phyloP scores from a whole-genome alignment of 164 flowering plant genomes.

The Cinnamomum chago region DNA sequence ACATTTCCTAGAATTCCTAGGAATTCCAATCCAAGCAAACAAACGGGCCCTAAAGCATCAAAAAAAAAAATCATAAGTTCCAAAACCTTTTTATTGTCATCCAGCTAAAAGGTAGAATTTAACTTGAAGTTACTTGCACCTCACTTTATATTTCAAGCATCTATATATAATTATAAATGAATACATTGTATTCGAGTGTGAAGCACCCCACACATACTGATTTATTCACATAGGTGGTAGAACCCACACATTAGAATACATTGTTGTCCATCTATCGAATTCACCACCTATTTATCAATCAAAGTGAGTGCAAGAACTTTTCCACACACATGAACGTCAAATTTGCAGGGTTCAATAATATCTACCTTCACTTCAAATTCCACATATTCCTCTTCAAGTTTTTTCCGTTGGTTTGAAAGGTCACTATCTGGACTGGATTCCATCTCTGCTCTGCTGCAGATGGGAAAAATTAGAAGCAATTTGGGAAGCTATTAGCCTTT shows the following conservation, averaged over 20 bases:
- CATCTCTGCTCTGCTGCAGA: constrained; percentile 37
- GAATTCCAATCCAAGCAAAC: too few relatives aligned
- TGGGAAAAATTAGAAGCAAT: neutral
- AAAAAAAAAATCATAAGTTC: too few relatives aligned
- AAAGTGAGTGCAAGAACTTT: neutral
- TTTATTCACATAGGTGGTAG: too few relatives aligned
- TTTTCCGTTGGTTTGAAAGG: constrained; percentile 57
- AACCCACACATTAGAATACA: neutral
- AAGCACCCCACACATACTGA: too few relatives aligned
- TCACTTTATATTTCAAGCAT: too few relatives aligned
- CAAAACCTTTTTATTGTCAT: too few relatives aligned
- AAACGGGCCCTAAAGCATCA: too few relatives aligned
- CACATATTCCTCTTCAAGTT: constrained; percentile 83
- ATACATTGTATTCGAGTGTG: too few relatives aligned
- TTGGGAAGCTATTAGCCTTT: neutral
- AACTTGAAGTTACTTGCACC: too few relatives aligned
- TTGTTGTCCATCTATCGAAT: neutral
- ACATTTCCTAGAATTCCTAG: too few relatives aligned
- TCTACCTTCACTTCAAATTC: constrained; percentile 78
- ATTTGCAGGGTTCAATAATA: neutral
- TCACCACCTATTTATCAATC: neutral
- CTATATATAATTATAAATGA: too few relatives aligned
- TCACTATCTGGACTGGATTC: constrained; percentile 32
- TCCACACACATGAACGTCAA: neutral
- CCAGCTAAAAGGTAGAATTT: too few relatives aligned